Percentiles rank a stretch among this genome's conserved stretches.
Conservation (phyloP, 2,329 filamentous ascomycete genomes). For the Zopfia rhizophila region DNA sequence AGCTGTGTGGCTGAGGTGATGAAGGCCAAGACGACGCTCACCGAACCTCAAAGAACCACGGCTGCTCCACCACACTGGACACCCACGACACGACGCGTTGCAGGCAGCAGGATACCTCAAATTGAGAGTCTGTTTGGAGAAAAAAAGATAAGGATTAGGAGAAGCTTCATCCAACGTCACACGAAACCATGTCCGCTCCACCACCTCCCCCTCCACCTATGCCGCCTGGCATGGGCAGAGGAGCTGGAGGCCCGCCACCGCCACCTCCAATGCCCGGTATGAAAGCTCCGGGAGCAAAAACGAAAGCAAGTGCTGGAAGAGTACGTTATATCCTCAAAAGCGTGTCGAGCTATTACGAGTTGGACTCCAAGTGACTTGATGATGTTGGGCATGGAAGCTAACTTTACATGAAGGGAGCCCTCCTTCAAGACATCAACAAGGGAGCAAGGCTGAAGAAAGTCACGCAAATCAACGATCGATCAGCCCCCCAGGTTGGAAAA, state of each 20-base stretch:
- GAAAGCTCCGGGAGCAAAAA: conserved; percentile 44
- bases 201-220: conserved; percentile 50
- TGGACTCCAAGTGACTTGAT: too few relatives aligned
- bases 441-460: conserved; percentile 82
- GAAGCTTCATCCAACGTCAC: conserved; percentile 3
- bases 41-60: conserved; percentile 17
- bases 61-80: conserved; percentile 21
- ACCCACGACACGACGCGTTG: conserved; percentile 13
- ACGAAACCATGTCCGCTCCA: conserved; percentile 40
- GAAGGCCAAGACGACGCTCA: conserved; percentile 9
- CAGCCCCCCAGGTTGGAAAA: conserved; percentile 76
- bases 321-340: conserved; percentile 38
- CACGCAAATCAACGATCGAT: conserved; percentile 89
- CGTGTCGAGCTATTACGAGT: too few relatives aligned
- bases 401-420: conserved; percentile 73
- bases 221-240: conserved; percentile 48
- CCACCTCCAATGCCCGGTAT: conserved; percentile 50
- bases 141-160: conserved; percentile 6
- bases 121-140: not conserved
- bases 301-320: conserved; percentile 46
- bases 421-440: conserved; percentile 88
- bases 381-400: too few relatives aligned
- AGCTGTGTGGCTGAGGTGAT: conserved; percentile 26
- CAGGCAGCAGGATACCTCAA: conserved; percentile 17
- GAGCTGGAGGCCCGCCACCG: conserved; percentile 48